Conservation (phyloP, 2,329 filamentous ascomycete genomes). For the Lecanosticta acicola region DNA sequence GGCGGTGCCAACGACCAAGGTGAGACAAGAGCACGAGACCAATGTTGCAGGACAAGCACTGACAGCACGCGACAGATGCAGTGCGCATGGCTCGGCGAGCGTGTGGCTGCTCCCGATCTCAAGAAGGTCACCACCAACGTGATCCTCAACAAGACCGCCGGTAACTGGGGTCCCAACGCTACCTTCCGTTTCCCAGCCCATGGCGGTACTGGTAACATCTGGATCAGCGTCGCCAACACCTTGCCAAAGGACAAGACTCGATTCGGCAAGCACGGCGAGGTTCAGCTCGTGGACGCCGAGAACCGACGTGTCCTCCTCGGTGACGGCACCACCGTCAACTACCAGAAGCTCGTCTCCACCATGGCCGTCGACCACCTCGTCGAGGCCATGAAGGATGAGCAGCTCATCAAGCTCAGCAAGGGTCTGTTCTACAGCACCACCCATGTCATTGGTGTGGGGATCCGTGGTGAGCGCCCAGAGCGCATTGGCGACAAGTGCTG, state of each 20-base stretch:
- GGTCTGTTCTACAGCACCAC: constrained; percentile 94
- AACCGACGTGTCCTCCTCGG: constrained; percentile 75
- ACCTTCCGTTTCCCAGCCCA: constrained; percentile 97
- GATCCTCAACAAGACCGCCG: constrained; percentile 90
- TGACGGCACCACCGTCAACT: constrained; percentile 82
- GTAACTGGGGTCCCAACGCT: constrained; percentile 96
- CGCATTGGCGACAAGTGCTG: constrained; percentile 99
- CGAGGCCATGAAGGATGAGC: constrained; percentile 79
- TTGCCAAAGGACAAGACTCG: constrained; percentile 85
- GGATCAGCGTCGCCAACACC: constrained; percentile 93
- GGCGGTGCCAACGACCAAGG: constrained; percentile 96
- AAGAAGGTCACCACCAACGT: constrained; percentile 92
- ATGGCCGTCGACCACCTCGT: constrained; percentile 91
- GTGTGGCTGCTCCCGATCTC: constrained; percentile 92
- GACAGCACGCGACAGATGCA: constrained; percentile 68
- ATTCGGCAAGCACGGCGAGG: constrained; percentile 78
- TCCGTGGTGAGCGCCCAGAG: constrained; percentile 85
- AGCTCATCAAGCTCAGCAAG: constrained; percentile 78
- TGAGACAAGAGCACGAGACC: constrained; percentile 39
- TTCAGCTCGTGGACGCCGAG: constrained; percentile 79
- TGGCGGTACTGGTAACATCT: constrained; percentile 96
- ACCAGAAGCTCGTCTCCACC: constrained; percentile 88
- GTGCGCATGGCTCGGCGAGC: constrained; percentile 96
- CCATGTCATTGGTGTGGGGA: constrained; percentile 92
- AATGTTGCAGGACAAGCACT: constrained; percentile 12